Base-by-base conservation (phyloP, 2,329 filamentous ascomycete species). In the Fusarium hostae region DNA sequence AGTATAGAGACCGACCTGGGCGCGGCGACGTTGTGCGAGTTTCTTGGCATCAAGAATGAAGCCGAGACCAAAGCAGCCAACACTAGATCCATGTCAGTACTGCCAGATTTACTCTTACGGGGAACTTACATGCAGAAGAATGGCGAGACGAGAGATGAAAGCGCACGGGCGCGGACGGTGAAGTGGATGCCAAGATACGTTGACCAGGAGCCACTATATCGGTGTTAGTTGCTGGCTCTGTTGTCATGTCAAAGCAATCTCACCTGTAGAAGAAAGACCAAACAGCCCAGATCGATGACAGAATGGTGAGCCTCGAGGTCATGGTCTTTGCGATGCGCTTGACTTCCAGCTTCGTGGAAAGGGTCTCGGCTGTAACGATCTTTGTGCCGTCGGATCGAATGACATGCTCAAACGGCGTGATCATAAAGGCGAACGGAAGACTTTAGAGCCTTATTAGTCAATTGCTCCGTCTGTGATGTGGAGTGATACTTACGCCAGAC, bases 181-280 rank as follows among this genome's bases (percentile, higher is more conserved):
- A 66, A 66, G 28, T 66, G 51, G 3, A 66, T 66, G 3, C 63
- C 63, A 2, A 66, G 63, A 26, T 66, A 66, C 0, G 63, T 66
- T 39, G 63, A 66, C 63, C 63, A 66, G 4, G 63, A 66, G 11
- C 63, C 63, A 1, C 63, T 66, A 2, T 3, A 6, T 15, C 0
- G 7, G 6, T 5, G 34, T 66, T 3, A 66, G 15, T 6, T 9
- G 0, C 4, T 10, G 0, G 0, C 10, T n/a, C 0, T 10, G 6
- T n/a, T 18, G 3, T 5, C 4, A 2, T 0, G 0, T 15, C 9
- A 1, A 2, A 0, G 0, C 3, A 13, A 6, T 7, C 9, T 22
- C 2, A 66, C 63, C 63, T 59, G 3, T 66, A 66, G 6, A 66
- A 66, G 39, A 66, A 66, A 1, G 63, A 66, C 63, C 63, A 66